A percentile compares a stretch with the other conserved stretches of the same genome.
Conservation (phyloP, 2,329 filamentous ascomycete genomes). For the Verticillium alfalfae region DNA sequence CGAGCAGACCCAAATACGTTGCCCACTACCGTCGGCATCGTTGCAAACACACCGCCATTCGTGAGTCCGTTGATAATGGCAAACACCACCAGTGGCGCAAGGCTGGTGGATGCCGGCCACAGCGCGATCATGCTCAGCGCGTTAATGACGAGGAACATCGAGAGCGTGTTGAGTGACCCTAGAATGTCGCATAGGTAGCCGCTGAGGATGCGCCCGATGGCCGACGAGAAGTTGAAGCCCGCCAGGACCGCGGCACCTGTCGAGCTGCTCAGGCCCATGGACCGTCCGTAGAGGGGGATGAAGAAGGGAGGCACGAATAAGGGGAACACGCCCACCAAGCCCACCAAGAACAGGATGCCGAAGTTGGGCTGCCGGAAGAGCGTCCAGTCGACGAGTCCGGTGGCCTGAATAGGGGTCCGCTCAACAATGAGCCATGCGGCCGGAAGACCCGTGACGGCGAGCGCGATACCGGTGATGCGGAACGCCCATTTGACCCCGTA, state of each 20-base stretch:
- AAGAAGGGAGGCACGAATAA: conserved; percentile 59
- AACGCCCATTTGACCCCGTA: conserved; percentile 47
- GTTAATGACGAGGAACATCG: conserved; percentile 43
- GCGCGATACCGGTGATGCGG: conserved; percentile 43
- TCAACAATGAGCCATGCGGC: conserved; percentile 49
- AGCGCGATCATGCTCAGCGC: conserved; percentile 54
- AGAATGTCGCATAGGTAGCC: conserved; percentile 49
- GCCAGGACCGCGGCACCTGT: conserved; percentile 53
- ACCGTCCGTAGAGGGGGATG: conserved; percentile 48
- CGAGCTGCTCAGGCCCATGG: conserved; percentile 46
- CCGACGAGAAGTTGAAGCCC: conserved; percentile 56
- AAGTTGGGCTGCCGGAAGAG: conserved; percentile 49
- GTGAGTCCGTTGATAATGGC: conserved; percentile 53
- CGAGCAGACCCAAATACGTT: conserved; percentile 52
- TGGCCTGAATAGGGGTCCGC: conserved; percentile 28
- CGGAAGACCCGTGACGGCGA: conserved; percentile 45
- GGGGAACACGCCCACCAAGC: conserved; percentile 52
- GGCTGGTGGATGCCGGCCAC: conserved; percentile 52
- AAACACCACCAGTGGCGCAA: conserved; percentile 50
- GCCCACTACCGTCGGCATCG: conserved; percentile 57
- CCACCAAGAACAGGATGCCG: conserved; percentile 44
- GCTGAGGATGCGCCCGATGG: conserved; percentile 48
- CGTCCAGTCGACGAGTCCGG: conserved; percentile 42
- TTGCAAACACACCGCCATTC: conserved; percentile 60
- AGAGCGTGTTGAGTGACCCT: conserved; percentile 50